Evolutionary conservation across 2,329 filamentous ascomycete species (phyloP), one percentile per base, ranked within the genome.

Genomic region (Fonsecaea erecta): DNA sequence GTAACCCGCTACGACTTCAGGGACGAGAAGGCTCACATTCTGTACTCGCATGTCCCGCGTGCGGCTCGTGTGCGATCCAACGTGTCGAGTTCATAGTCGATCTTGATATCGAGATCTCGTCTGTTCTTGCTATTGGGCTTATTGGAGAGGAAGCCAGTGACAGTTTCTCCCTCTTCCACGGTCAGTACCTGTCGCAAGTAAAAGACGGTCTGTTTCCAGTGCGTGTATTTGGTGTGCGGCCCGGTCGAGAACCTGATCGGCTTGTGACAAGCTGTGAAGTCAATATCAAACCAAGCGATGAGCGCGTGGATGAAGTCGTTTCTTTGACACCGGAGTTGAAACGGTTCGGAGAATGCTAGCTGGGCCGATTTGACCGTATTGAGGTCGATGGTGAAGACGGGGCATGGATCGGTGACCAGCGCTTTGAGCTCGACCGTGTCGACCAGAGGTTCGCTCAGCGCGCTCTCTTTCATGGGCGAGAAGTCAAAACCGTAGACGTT

Each of bases 181-280:
- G 93, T 98, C 70, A 99, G 83, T 35, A 97, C 91, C 72, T 99
- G 93, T 75, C 91, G 88, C 69, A 99, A 85, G 82, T 99, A 99
- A 83, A 99, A 98, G 68, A 99, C 95, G 12, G 95, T 99, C 84
- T 99, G 95, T 84, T 99, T 99, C 95, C 95, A 99, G 85, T 99
- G 95, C 18, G 95, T 99, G 83, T 98, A 98, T 83, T 97, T 98
- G 73, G 94, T 96, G 81, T 98, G 95, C 30, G 95, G 95, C 24
- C 95, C 95, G 18, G 95, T 99, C 60, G 92, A 96, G 85, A 99
- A 99, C 75, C 89, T 88, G 76, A 99, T 93, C 34, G 93, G 91
- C 86, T 98, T 98, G 86, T 99, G 95, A 86, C 95, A 98, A 65
- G 93, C 93, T 58, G 91, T 91, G 82, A 99, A 99, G 76, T 98